Conservation (phyloP, 2,329 filamentous ascomycete genomes). For the Pochonia chlamydosporia region DNA sequence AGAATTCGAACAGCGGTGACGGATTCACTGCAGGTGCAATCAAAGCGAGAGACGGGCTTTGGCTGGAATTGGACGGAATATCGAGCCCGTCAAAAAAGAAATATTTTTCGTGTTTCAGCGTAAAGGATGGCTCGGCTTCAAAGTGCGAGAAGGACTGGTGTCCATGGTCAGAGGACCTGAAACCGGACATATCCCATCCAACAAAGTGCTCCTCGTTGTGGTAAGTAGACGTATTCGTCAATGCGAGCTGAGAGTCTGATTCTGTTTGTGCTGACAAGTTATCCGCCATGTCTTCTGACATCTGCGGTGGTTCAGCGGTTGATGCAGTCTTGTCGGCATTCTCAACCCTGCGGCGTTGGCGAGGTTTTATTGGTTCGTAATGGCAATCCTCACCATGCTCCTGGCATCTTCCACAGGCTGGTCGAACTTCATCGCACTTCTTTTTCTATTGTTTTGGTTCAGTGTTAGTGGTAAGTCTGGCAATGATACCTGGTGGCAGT, state of each 20-base stretch:
- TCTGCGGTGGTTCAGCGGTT: background rate
- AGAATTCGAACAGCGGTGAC: constrained; percentile 42
- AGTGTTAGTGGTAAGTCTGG: background rate
- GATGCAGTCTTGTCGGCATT: constrained; percentile 7
- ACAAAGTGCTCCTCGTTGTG: background rate
- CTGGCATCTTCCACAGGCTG: constrained; percentile 43
- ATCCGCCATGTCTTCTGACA: constrained; percentile 2
- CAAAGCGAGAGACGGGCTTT: constrained; percentile 19
- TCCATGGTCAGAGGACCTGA: background rate
- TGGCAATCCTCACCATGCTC: constrained; percentile 43
- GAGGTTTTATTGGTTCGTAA: constrained; percentile 42
- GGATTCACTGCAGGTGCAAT: constrained; percentile 13
- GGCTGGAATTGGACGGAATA: constrained; percentile 9
- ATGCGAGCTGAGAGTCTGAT: constrained; percentile 13
- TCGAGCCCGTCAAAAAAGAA: background rate
- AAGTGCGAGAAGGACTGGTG: constrained; percentile 10
- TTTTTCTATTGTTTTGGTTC: constrained; percentile 39
- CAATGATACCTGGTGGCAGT: background rate
- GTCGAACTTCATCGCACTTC: constrained; percentile 50
- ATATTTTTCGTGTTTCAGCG: background rate
- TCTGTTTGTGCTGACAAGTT: constrained; percentile 7
- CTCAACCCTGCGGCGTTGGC: constrained; percentile 30
- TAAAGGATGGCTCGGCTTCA: constrained; percentile 5
- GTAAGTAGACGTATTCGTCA: background rate
- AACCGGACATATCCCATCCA: constrained; percentile 11